Percentiles rank a stretch among this genome's conserved stretches.
phyloP scores from a whole-genome alignment of 2,329 filamentous ascomycete species.

The Metarhizium guizhouense region DNA sequence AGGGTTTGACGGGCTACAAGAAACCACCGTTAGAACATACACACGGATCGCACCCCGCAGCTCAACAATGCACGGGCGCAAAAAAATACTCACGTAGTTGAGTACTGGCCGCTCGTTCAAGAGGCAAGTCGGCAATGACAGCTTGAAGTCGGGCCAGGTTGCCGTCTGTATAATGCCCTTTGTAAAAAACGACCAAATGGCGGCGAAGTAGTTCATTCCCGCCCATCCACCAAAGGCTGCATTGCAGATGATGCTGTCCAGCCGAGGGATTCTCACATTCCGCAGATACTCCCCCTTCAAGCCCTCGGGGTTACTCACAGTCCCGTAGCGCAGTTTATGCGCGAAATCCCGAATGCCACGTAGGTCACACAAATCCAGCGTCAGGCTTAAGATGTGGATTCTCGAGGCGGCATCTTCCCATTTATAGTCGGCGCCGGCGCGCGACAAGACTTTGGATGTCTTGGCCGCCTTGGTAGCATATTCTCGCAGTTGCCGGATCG shows the following conservation, averaged over 20 bases:
- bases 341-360: constrained; percentile 40
- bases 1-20: constrained; percentile 42
- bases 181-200: constrained; percentile 46
- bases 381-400: constrained; percentile 49
- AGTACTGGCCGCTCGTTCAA: constrained; percentile 30
- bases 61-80: neutral
- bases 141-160: constrained; percentile 74
- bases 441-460: constrained; percentile 28
- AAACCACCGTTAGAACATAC: neutral
- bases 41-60: neutral
- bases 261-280: constrained; percentile 50
- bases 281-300: constrained; percentile 26
- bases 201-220: constrained; percentile 60
- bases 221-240: constrained; percentile 83
- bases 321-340: constrained; percentile 33
- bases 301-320: constrained; percentile 35
- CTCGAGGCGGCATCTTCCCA: constrained; percentile 35
- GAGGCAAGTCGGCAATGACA: constrained; percentile 39
- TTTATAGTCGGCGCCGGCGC: constrained; percentile 22
- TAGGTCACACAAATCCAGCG: constrained; percentile 53
- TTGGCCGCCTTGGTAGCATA: constrained; percentile 42
- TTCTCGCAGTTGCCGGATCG: constrained; percentile 52
- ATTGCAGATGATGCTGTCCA: constrained; percentile 78
- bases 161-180: constrained; percentile 54
- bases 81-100: constrained; percentile 20